Percentiles rank a stretch among this genome's conserved stretches.
phyloP scores from a whole-genome alignment of 2,329 filamentous ascomycete species.

The Monosporascus ibericus region DNA sequence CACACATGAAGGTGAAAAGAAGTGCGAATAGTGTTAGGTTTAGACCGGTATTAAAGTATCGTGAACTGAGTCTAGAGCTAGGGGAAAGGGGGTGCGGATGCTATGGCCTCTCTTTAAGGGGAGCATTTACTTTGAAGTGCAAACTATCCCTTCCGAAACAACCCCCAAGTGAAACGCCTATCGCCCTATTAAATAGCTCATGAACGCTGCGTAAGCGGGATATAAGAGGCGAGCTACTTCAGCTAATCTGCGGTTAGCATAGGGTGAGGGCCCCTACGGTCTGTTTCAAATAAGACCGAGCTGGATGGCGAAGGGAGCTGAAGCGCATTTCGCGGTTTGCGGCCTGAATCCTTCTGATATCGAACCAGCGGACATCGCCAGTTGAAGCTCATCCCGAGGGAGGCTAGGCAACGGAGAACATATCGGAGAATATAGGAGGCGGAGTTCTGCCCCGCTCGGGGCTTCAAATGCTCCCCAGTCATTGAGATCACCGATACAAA shows the following conservation, averaged over 20 bases:
- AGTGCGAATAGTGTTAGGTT: background rate
- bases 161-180: background rate
- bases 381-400: background rate
- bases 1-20: background rate
- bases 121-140: background rate
- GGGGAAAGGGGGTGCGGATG: no score
- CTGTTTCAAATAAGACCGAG: background rate
- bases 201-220: background rate
- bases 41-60: no score
- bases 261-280: background rate
- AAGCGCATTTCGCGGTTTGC: background rate
- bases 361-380: background rate
- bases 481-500: background rate
- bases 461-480: background rate
- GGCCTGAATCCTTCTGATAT: background rate
- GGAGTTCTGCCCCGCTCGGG: background rate
- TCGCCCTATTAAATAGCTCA: background rate
- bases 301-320: background rate
- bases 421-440: background rate
- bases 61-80: no score
- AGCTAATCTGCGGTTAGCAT: background rate
- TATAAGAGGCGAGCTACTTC: background rate
- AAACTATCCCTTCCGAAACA: background rate
- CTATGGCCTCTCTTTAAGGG: background rate
- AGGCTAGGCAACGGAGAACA: background rate